Evolutionary conservation across 2,329 filamentous ascomycete genomes (phyloP).

Genomic region (Xylariaceae sp.): DNA sequence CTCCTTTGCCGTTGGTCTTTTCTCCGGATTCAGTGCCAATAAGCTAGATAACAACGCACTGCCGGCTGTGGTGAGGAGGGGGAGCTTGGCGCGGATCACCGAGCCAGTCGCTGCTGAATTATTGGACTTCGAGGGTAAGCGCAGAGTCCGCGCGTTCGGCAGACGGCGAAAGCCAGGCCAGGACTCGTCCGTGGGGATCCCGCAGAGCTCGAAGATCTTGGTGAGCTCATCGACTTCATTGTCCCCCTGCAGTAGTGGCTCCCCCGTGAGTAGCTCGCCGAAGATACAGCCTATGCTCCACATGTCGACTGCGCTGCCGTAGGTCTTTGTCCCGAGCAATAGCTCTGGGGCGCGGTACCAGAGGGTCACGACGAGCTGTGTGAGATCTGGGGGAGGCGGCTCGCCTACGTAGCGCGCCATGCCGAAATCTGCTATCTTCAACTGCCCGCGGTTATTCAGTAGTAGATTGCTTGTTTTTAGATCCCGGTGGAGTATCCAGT

Average conservation of each 20-base stretch:
- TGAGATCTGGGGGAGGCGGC: slow-evolving; percentile 70
- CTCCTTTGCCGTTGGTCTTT: slow-evolving; percentile 66
- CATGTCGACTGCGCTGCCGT: slow-evolving; percentile 78
- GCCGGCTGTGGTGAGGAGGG: slow-evolving; percentile 73
- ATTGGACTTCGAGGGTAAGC: slow-evolving; percentile 49
- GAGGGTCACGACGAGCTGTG: slow-evolving; percentile 89
- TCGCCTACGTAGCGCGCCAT: slow-evolving; percentile 90
- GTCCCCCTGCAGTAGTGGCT: slow-evolving; percentile 78
- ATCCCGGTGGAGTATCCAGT: slow-evolving; percentile 91
- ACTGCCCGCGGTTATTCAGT: slow-evolving; percentile 88
- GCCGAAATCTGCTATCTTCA: slow-evolving; percentile 97
- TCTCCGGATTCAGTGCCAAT: slow-evolving; percentile 69
- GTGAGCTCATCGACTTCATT: slow-evolving; percentile 91
- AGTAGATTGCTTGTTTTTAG: slow-evolving; percentile 92
- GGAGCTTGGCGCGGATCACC: slow-evolving; percentile 72
- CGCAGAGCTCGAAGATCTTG: slow-evolving; percentile 85
- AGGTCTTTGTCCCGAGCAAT: slow-evolving; percentile 73
- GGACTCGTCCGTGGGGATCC: slow-evolving; percentile 72
- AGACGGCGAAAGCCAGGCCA: slow-evolving; percentile 88
- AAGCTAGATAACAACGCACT: slow-evolving; percentile 64
- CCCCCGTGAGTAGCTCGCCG: slow-evolving; percentile 79
- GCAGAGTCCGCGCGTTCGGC: slow-evolving; percentile 78
- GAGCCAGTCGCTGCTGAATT: slow-evolving; percentile 37
- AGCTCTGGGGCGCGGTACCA: slow-evolving; percentile 96
- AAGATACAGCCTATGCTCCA: slow-evolving; percentile 98